A percentile compares a stretch with the other conserved stretches of the same genome.
Conservation (phyloP, 2,329 filamentous ascomycete species). For the Lecanicillium sp. region DNA sequence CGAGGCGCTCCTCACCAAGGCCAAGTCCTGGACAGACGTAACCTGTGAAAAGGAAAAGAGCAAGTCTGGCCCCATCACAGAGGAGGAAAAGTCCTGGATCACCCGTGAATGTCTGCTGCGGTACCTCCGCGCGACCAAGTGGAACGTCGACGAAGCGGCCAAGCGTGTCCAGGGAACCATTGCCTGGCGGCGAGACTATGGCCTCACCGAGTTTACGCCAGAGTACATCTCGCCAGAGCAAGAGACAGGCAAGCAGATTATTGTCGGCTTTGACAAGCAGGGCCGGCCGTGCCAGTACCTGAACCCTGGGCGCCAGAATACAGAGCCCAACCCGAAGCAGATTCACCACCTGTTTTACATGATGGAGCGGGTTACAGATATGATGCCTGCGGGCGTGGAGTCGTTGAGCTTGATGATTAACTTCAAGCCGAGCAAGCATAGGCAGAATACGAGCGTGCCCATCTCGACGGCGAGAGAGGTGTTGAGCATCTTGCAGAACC, state of each 20-base stretch:
- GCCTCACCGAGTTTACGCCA: constrained; percentile 66
- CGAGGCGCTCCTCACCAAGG: constrained; percentile 61
- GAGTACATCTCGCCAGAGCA: constrained; percentile 92
- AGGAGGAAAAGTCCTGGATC: constrained; percentile 80
- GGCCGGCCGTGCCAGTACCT: constrained; percentile 87
- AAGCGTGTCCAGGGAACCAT: constrained; percentile 76
- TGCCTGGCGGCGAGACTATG: constrained; percentile 86
- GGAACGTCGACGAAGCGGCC: constrained; percentile 66
- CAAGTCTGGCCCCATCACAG: constrained; percentile 58
- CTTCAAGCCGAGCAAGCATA: constrained; percentile 71
- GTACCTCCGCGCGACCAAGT: constrained; percentile 90
- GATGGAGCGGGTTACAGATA: constrained; percentile 80
- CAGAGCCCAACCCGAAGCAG: constrained; percentile 74
- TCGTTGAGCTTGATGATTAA: constrained; percentile 82
- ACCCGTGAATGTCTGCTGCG: constrained; percentile 87
- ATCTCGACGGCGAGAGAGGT: constrained; percentile 73
- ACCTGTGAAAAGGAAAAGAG: constrained; percentile 45
- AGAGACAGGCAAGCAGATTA: constrained; percentile 90
- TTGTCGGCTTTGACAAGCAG: constrained; percentile 79
- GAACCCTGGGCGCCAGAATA: constrained; percentile 86
- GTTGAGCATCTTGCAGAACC: constrained; percentile 85
- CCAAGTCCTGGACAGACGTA: constrained; percentile 62
- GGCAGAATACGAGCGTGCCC: constrained; percentile 64
- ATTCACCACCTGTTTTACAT: constrained; percentile 94
- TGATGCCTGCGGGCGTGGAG: constrained; percentile 83